Conservation (phyloP, 2,329 filamentous ascomycete species). For the Apiospora rasikravindrae region DNA sequence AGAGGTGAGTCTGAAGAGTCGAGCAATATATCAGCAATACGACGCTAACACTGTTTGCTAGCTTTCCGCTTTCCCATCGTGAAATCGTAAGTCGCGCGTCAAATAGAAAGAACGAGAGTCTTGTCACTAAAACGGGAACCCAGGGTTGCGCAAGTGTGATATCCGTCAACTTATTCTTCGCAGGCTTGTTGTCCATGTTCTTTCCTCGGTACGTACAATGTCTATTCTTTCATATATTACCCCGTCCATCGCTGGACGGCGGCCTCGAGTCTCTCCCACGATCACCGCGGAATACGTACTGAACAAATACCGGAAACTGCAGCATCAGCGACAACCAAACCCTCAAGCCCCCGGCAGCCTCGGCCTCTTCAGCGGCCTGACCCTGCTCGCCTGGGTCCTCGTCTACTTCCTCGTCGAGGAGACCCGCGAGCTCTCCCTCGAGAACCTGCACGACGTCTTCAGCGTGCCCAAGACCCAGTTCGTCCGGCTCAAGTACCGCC, state of each 20-base stretch:
- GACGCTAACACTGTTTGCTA: background rate
- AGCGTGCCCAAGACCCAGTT: slow-evolving; percentile 45
- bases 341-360: slow-evolving; percentile 41
- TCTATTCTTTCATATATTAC: background rate
- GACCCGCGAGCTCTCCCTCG: slow-evolving; percentile 46
- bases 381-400: slow-evolving; percentile 50
- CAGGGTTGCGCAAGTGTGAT: slow-evolving; percentile 52
- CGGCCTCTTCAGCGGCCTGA: slow-evolving; percentile 53
- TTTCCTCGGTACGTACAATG: slow-evolving; percentile 38
- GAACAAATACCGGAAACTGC: background rate
- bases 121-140: background rate
- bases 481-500: background rate
- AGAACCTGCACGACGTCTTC: slow-evolving; percentile 48
- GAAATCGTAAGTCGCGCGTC: background rate
- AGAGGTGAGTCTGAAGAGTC: slow-evolving; percentile 36
- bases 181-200: slow-evolving; percentile 50
- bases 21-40: too few species aligned
- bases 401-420: slow-evolving; percentile 52
- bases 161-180: slow-evolving; percentile 53
- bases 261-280: too few species aligned
- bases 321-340: slow-evolving; percentile 30
- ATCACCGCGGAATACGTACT: background rate
- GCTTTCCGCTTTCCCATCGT: slow-evolving; percentile 15
- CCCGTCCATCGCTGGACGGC: too few species aligned
- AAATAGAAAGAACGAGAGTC: background rate